A percentile compares a stretch with the other conserved stretches of the same genome.
Conservation (phyloP, 345 rosid genomes). For the Fremontodendron californicum region DNA sequence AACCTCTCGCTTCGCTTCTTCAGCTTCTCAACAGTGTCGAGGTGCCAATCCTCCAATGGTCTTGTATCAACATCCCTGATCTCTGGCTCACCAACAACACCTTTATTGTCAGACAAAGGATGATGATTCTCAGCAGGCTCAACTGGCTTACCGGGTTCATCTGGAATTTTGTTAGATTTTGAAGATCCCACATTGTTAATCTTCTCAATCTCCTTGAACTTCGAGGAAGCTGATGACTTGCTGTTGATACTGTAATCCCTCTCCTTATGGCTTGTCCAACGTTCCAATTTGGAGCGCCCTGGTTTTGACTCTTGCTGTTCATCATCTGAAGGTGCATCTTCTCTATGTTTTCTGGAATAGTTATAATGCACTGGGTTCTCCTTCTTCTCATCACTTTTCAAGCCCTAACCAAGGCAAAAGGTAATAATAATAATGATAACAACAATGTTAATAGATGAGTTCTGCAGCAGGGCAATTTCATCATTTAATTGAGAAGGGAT, state of each 20-base stretch:
- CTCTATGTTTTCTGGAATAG: conserved; percentile 51
- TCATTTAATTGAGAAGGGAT: neutral
- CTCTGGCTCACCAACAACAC: conserved; percentile 40
- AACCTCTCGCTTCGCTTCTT: conserved; percentile 98
- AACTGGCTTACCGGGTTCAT: conserved; percentile 34
- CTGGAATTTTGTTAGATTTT: conserved; percentile 30
- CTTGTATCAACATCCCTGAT: conserved; percentile 52
- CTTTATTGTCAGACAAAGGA: conserved; percentile 41
- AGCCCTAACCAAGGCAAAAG: conserved; percentile 41
- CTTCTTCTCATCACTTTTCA: conserved; percentile 42
- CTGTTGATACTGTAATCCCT: conserved; percentile 52
- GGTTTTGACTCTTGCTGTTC: conserved; percentile 72
- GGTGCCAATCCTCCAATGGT: conserved; percentile 59
- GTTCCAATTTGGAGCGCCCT: conserved; percentile 88
- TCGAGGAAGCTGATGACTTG: conserved; percentile 62
- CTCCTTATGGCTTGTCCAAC: conserved; percentile 94
- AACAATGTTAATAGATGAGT: conserved; percentile 14
- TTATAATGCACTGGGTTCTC: conserved; percentile 40
- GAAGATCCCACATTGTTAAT: conserved; percentile 36
- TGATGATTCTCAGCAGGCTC: conserved; percentile 40
- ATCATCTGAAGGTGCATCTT: conserved; percentile 68
- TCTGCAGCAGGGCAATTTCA: neutral
- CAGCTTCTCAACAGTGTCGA: conserved; percentile 92
- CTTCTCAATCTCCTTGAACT: conserved; percentile 53
- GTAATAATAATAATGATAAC: conserved; percentile 4